phyloP scores from a whole-genome alignment of 192 early-diverging fungal species.

The Podila clonocystis region DNA sequence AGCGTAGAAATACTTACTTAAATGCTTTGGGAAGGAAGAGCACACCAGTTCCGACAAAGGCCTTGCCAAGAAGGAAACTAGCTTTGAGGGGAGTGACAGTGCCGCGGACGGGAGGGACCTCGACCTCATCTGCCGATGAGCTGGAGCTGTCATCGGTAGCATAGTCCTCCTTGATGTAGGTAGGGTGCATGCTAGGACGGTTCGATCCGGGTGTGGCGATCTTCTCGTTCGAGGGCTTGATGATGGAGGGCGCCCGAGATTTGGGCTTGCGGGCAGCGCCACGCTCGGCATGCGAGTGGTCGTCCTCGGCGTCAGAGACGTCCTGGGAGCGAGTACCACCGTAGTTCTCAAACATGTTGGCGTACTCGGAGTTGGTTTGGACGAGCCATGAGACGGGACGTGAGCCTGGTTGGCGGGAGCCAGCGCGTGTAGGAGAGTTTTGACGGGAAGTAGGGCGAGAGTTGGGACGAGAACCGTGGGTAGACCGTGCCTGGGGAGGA shows the following conservation, averaged over 20 bases:
- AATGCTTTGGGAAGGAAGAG: constrained; percentile 59
- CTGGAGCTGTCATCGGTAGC: constrained; percentile 2
- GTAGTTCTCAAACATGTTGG: constrained; percentile 51
- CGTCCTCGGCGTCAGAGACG: constrained; percentile 8
- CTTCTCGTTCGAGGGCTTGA: constrained; percentile 33
- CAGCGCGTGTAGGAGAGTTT: constrained; percentile 12
- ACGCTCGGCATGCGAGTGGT: constrained; percentile 15
- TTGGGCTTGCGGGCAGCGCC: not conserved
- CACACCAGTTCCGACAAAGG: constrained; percentile 62
- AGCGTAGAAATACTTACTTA: not conserved
- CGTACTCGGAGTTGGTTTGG: constrained; percentile 38
- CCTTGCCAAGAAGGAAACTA: constrained; percentile 58
- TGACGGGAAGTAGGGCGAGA: constrained; percentile 10
- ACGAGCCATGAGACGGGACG: constrained; percentile 41
- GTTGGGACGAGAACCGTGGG: not conserved
- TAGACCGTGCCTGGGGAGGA: not conserved
- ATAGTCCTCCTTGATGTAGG: constrained; percentile 15
- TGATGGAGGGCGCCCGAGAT: constrained; percentile 6
- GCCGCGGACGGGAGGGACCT: constrained; percentile 34
- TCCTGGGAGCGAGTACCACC: constrained; percentile 15
- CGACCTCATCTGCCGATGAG: not conserved
- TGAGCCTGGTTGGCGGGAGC: constrained; percentile 21
- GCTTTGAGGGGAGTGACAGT: constrained; percentile 52
- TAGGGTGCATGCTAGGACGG: constrained; percentile 2
- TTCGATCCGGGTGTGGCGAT: constrained; percentile 13